Percentiles rank a stretch among this genome's conserved stretches.
These are phyloP conservation scores for Saussurea involucrata DNA, from an alignment of 129 eudicot species.

Conservation along the genomic window DNA sequence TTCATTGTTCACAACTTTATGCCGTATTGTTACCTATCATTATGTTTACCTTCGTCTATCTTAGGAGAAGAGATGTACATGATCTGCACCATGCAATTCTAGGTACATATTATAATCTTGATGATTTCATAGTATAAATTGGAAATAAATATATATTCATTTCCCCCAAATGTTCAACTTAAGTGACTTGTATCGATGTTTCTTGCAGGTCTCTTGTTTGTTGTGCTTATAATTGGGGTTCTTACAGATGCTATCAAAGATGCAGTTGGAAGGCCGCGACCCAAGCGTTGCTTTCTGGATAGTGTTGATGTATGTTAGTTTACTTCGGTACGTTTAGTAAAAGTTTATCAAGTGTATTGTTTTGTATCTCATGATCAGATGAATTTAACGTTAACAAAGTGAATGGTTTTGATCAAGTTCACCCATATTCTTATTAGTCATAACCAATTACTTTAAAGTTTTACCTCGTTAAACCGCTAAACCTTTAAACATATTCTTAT, in stretches of 20 bases:
- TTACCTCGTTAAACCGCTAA: too few relatives aligned
- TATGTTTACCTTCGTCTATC: constrained; percentile 51
- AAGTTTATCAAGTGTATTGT: neutral
- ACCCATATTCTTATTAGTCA: neutral
- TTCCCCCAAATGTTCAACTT: neutral
- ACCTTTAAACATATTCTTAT: too few relatives aligned
- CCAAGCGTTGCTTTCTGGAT: constrained; percentile 97
- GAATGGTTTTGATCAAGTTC: neutral
- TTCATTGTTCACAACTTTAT: constrained; percentile 44
- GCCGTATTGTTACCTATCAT: constrained; percentile 71
- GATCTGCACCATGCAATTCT: constrained; percentile 78
- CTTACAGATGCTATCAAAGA: constrained; percentile 78
- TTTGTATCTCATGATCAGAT: neutral
- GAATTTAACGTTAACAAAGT: neutral
- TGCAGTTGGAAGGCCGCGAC: constrained; percentile 91
- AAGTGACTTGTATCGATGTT: neutral
- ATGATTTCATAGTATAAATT: neutral
- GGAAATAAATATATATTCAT: neutral
- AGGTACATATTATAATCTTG: constrained; percentile 31
- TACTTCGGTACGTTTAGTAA: neutral
- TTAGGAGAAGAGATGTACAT: constrained; percentile 68
- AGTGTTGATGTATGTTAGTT: constrained; percentile 56
- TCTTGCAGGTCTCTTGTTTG: constrained; percentile 64
- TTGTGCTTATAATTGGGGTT: constrained; percentile 72
- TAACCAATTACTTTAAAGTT: neutral